These are phyloP conservation scores for Yarrowia hollandica DNA, from an alignment of 805 yeast species.

Conservation along the genomic window DNA sequence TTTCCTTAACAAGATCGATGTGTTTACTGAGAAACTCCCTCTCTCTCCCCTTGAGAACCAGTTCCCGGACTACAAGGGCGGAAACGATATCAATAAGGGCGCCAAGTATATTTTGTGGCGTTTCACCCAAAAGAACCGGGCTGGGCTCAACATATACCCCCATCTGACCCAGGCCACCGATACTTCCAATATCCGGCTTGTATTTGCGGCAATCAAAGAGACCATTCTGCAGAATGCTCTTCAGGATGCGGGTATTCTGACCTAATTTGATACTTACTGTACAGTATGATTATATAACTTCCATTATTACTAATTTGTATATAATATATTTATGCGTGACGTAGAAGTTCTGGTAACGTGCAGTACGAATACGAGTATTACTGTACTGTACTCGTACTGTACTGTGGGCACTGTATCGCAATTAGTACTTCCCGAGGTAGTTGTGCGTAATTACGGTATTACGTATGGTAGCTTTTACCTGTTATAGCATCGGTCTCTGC, in stretches of 20 bases:
- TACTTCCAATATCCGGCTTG: constrained; percentile 82
- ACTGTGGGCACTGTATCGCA: no score
- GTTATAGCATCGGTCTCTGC: no score
- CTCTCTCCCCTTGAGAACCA: constrained; percentile 76
- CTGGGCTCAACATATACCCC: constrained; percentile 79
- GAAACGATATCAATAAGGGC: constrained; percentile 84
- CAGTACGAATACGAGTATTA: no score
- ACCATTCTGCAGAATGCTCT: constrained; percentile 74
- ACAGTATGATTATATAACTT: constrained; percentile 19
- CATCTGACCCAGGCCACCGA: constrained; percentile 93
- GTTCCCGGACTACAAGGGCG: constrained; percentile 91
- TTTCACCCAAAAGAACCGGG: constrained; percentile 78
- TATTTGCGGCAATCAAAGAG: constrained; percentile 80
- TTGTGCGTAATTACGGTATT: no score
- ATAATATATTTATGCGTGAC: not conserved
- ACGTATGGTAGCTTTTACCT: no score
- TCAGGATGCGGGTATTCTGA: constrained; percentile 72
- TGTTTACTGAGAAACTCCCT: constrained; percentile 81
- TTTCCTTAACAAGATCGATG: constrained; percentile 86
- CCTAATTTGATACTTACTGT: constrained; percentile 10
- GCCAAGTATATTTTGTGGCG: constrained; percentile 91
- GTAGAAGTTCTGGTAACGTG: no score
- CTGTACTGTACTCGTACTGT: not conserved
- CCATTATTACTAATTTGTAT: constrained; percentile 23
- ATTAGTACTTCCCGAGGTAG: no score